phyloP scores from a whole-genome alignment of 2,329 filamentous ascomycete species.

The Tolypocladium tundrense region DNA sequence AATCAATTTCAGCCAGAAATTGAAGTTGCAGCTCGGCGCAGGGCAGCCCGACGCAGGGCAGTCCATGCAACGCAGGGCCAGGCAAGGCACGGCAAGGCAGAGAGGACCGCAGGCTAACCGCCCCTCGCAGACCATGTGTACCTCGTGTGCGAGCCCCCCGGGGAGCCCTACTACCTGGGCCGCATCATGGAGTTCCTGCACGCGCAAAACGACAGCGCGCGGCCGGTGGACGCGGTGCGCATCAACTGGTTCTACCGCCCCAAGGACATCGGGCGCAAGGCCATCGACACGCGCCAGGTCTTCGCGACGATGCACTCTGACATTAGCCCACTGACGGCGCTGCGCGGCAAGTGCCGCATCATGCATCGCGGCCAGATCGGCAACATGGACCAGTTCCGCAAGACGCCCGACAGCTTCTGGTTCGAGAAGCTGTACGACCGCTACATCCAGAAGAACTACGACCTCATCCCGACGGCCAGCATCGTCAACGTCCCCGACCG shows the following conservation, averaged over 20 bases:
- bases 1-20: neutral
- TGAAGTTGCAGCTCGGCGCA: neutral
- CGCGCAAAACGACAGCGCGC: conserved; percentile 59
- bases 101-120: conserved; percentile 17
- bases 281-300: conserved; percentile 79
- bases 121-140: conserved; percentile 64
- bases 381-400: conserved; percentile 75
- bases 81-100: neutral
- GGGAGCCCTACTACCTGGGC: conserved; percentile 94
- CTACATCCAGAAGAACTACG: conserved; percentile 96
- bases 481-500: conserved; percentile 94
- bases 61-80: neutral
- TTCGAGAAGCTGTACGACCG: conserved; percentile 96
- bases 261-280: conserved; percentile 87
- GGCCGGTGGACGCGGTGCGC: conserved; percentile 74
- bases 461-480: conserved; percentile 81
- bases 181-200: conserved; percentile 98
- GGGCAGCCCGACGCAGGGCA: neutral
- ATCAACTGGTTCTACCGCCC: conserved; percentile 99
- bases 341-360: conserved; percentile 90
- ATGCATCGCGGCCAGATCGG: conserved; percentile 78
- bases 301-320: conserved; percentile 99
- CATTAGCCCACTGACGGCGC: conserved; percentile 79
- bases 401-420: conserved; percentile 82
- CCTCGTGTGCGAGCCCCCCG: conserved; percentile 91